Percentiles rank a stretch among this genome's conserved stretches.
These are phyloP conservation scores for Poterioochromonas sp. DNA, from an alignment of 352 stramenopile species.

Conservation along the genomic window DNA sequence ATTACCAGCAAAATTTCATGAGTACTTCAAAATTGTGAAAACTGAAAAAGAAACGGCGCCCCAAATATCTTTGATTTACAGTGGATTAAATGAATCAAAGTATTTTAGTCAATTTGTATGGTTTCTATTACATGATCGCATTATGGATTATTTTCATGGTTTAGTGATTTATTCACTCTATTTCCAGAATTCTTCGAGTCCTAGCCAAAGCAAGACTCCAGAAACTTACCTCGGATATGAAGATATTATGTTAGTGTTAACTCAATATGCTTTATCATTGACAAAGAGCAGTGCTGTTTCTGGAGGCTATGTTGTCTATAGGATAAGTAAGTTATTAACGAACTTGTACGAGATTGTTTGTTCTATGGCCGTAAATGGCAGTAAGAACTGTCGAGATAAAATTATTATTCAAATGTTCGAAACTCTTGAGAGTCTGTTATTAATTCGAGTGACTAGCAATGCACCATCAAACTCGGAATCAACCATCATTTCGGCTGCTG, in stretches of 20 bases:
- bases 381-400: not conserved
- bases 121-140: not conserved
- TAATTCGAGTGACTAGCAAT: not conserved
- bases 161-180: not conserved
- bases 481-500: not conserved
- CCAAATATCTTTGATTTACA: not conserved
- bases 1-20: not conserved
- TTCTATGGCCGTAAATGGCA: not conserved
- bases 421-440: not conserved
- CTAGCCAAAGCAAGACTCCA: not conserved
- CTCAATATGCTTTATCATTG: not conserved
- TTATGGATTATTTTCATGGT: slow-evolving; percentile 20
- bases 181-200: not conserved
- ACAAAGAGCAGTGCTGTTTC: not conserved
- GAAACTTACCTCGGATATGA: not conserved
- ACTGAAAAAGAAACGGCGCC: not conserved
- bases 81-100: not conserved
- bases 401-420: not conserved
- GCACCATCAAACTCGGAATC: not conserved
- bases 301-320: not conserved
- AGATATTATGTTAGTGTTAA: slow-evolving; percentile 12
- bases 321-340: not conserved
- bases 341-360: slow-evolving; percentile 1
- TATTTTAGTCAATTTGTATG: not conserved
- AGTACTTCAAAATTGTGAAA: not conserved